A percentile compares a stretch with the other conserved stretches of the same genome.
phyloP scores from a whole-genome alignment of 306 rosid species.

The Quercus variabilis region DNA sequence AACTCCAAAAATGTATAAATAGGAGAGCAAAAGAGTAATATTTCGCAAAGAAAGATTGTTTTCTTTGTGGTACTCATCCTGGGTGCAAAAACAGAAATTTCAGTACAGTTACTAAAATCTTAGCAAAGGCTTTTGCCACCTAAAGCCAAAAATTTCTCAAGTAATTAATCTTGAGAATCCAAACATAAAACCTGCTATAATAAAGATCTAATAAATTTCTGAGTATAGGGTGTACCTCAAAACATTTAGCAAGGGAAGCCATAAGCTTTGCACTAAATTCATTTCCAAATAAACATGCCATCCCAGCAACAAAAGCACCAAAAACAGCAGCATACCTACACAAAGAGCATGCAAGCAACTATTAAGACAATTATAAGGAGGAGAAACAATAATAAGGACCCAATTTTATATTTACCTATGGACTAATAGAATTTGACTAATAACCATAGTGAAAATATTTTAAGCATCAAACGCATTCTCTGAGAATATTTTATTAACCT shows the following conservation, averaged over 20 bases:
- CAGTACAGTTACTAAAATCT: neutral
- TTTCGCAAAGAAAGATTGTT: conserved; percentile 85
- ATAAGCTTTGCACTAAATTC: conserved; percentile 79
- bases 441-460: neutral
- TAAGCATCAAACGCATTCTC: neutral
- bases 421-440: neutral
- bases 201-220: conserved; percentile 1
- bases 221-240: conserved; percentile 55
- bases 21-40: conserved; percentile 71
- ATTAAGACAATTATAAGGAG: neutral
- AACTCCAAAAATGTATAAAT: conserved; percentile 80
- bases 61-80: conserved; percentile 78
- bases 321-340: conserved; percentile 90
- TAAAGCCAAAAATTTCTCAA: neutral
- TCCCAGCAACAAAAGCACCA: conserved; percentile 87
- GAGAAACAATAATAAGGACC: neutral
- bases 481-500: no score
- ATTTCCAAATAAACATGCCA: conserved; percentile 73
- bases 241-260: conserved; percentile 78
- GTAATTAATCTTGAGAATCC: neutral
- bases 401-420: neutral
- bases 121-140: neutral
- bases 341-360: neutral
- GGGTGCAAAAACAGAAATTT: conserved; percentile 11
- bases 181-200: neutral